Evolutionary conservation across 2,329 filamentous ascomycete genomes (phyloP).

Genomic region (Pseudogymnoascus sp.): DNA sequence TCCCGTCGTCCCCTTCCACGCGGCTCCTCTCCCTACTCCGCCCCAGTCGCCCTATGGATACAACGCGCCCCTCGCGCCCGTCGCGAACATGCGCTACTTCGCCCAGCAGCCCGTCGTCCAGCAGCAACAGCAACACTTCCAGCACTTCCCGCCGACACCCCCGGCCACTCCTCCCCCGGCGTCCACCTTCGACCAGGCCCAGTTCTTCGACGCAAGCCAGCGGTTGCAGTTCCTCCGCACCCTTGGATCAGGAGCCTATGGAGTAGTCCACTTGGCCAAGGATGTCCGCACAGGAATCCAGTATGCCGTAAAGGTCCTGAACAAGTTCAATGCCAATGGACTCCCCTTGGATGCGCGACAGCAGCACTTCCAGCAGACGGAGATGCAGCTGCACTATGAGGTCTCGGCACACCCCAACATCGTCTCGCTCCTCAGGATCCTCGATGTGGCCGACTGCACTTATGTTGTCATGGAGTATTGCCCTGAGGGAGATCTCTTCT

Average conservation of each 20-base stretch:
- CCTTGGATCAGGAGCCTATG: constrained; percentile 89
- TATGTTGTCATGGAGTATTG: constrained; percentile 97
- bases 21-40: background rate
- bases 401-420: constrained; percentile 89
- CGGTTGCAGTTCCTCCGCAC: constrained; percentile 71
- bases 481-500: constrained; percentile 92
- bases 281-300: constrained; percentile 72
- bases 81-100: background rate
- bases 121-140: background rate
- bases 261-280: constrained; percentile 85
- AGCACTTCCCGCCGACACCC: background rate
- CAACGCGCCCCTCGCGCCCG: background rate
- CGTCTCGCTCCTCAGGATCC: constrained; percentile 86
- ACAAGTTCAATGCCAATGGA: constrained; percentile 72
- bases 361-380: constrained; percentile 80
- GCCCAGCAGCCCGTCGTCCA: background rate
- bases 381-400: constrained; percentile 84
- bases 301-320: constrained; percentile 95
- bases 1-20: background rate
- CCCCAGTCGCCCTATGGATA: constrained; percentile 4
- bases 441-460: constrained; percentile 85
- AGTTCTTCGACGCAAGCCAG: constrained; percentile 3
- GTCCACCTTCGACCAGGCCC: background rate
- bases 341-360: constrained; percentile 74
- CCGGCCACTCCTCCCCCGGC: background rate